Percentiles rank a stretch among this genome's conserved stretches.
Evolutionary conservation across 1,284 basidiomycete genomes (phyloP).

Genomic region (Trichosporon sp.): DNA sequence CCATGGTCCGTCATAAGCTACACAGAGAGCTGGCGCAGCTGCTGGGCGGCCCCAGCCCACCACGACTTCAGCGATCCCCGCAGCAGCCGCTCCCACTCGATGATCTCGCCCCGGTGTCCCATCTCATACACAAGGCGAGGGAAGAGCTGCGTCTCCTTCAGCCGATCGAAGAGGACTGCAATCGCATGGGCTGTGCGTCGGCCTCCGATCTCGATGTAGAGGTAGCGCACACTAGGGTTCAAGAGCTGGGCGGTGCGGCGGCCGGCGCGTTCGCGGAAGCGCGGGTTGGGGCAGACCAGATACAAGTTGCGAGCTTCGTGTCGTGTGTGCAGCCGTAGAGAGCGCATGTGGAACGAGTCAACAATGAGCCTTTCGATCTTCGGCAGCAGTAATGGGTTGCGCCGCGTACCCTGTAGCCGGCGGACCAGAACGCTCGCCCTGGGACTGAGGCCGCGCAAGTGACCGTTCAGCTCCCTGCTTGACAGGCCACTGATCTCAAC

Average conservation of each 20-base stretch:
- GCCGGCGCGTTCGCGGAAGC: neutral
- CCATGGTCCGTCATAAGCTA: neutral
- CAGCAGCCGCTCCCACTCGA: neutral
- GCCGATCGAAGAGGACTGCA: neutral
- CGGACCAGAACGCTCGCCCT: neutral
- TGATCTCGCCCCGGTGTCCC: neutral
- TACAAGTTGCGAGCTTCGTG: neutral
- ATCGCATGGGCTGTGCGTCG: neutral
- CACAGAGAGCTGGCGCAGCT: neutral
- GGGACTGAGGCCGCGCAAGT: neutral
- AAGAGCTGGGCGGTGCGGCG: neutral
- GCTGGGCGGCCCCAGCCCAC: neutral
- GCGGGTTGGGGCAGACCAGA: neutral
- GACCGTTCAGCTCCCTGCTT: neutral
- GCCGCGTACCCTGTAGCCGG: neutral
- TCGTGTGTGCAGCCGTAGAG: neutral
- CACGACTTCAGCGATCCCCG: neutral
- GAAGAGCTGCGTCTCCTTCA: neutral
- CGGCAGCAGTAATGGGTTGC: neutral
- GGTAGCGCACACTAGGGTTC: neutral
- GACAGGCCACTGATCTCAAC: neutral
- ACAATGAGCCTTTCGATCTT: neutral
- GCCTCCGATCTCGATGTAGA: neutral
- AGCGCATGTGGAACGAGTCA: neutral
- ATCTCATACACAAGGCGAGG: neutral